Evolutionary conservation across 2,329 filamentous ascomycete species (phyloP), one percentile per base, ranked within the genome.

Genomic region (Phialophora chinensis): DNA sequence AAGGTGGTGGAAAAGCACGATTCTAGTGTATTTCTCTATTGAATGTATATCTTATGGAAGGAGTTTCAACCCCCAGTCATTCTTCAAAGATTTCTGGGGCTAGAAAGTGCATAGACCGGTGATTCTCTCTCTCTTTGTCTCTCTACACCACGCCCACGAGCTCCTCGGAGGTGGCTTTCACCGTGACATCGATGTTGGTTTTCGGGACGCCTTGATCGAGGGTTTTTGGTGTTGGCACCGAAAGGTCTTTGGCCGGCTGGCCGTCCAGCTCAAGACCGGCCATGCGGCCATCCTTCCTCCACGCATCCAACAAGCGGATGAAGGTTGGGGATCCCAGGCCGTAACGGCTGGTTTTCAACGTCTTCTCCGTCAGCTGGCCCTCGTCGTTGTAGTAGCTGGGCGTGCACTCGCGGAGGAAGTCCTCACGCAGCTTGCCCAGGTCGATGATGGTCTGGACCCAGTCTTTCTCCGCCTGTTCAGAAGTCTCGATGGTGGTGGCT

Each of bases 301-400:
- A 11, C 56, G 65, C 50, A 14, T 62, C n/a, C 35, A 69, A 12
- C 17, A 69, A 14, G 25, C 67, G 38, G 8, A 63, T 44, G 50
- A 65, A 69, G 11, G 38, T 50, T 11, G 60, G 29, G 2, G 61
- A 33, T 2, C 67, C 67, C 6, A 20, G 57, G 12, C 67, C 67
- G 25, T 69, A 69, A 14, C 33, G 52, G 8, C 56, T 29, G 33
- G 60, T 59, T 29, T 35, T 63, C 29, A 49, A n/a, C 8, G 33
- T 33, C 20, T 14, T 20, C 3, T 27, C 12, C 31, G 49, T 63
- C 12, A 52, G 52, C 3, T n/a, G 57, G 25, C 61, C 67, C 31
- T 69, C 67, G 31, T 69, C 60, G 27, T 67, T 69, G 49, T 62
- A 67, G 38, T 67, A 69, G 3, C 68, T 62, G 1, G 68, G 68